Percentiles rank a stretch among this genome's conserved stretches.
phyloP scores from a whole-genome alignment of 2,329 filamentous ascomycete species.

The Botrytis fragariae region DNA sequence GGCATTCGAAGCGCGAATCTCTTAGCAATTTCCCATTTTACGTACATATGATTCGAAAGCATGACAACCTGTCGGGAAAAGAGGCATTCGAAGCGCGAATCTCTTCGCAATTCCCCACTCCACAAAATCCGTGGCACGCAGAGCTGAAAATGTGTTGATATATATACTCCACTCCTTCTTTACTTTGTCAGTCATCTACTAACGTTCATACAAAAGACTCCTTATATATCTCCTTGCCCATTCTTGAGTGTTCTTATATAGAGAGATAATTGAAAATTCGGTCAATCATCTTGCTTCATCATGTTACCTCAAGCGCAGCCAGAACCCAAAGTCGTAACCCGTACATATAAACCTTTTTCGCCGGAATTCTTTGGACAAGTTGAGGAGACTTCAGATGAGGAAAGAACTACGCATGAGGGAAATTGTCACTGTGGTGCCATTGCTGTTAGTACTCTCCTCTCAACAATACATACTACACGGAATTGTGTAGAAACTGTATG shows the following conservation, averaged over 20 bases:
- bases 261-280: background rate
- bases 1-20: background rate
- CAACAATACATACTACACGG: background rate
- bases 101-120: background rate
- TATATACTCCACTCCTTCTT: background rate
- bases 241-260: background rate
- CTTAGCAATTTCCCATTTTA: background rate
- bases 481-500: background rate
- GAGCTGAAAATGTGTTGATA: background rate
- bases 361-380: slow-evolving; percentile 3
- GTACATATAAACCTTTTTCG: slow-evolving; percentile 17
- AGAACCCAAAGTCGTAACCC: background rate
- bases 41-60: background rate
- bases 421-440: slow-evolving; percentile 56
- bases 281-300: background rate
- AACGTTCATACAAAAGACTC: background rate
- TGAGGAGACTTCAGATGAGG: slow-evolving; percentile 22
- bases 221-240: background rate
- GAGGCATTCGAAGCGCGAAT: background rate
- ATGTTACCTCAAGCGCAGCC: background rate
- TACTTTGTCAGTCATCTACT: background rate
- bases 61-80: background rate
- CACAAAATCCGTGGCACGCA: background rate
- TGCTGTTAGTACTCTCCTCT: slow-evolving; percentile 11
- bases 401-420: slow-evolving; percentile 47